A percentile compares a stretch with the other conserved stretches of the same genome.
These are phyloP conservation scores for Osmanthus fragrans DNA, from an alignment of 257 asterid genomes.

Conservation along the genomic window DNA sequence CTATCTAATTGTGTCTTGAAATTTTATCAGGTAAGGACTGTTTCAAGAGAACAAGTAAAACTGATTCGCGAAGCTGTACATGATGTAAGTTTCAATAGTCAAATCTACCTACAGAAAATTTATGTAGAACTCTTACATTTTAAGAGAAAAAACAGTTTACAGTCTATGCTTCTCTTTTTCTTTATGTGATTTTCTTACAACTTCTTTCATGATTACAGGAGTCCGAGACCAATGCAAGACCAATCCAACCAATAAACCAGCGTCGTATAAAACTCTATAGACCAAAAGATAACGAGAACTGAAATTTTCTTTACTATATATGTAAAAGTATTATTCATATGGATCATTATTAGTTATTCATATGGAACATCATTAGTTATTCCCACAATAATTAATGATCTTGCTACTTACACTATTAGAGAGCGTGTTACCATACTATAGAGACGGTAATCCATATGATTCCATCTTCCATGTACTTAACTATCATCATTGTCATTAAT, in stretches of 20 bases:
- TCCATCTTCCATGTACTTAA: neutral
- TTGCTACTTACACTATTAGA: neutral
- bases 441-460: neutral
- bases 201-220: conserved; percentile 31
- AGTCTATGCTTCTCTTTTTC: neutral
- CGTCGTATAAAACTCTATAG: conserved; percentile 43
- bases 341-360: neutral
- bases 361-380: neutral
- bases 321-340: neutral
- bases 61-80: conserved; percentile 64
- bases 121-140: no score
- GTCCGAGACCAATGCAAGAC: conserved; percentile 53
- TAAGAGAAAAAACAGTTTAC: neutral
- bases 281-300: conserved; percentile 33
- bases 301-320: neutral
- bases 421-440: neutral
- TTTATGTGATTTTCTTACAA: neutral
- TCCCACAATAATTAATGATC: neutral
- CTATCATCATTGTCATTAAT: neutral
- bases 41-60: conserved; percentile 47
- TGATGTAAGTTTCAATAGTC: conserved; percentile 36
- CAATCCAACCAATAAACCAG: conserved; percentile 44
- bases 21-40: conserved; percentile 54
- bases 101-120: neutral
- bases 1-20: neutral